These are phyloP conservation scores for Phlyctochytrium arcticum DNA, from an alignment of 192 early-diverging fungal species.

Conservation along the genomic window DNA sequence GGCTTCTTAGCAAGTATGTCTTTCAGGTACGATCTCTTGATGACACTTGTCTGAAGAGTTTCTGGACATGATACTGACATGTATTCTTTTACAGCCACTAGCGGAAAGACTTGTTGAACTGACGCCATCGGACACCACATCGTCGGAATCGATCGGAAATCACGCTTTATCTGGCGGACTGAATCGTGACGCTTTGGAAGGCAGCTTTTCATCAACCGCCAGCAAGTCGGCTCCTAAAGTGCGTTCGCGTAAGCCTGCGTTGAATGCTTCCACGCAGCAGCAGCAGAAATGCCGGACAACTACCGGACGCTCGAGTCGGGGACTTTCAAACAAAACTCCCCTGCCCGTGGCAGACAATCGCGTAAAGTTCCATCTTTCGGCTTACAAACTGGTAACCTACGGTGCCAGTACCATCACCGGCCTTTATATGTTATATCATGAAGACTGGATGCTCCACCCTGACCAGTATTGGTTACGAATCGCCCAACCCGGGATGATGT, in stretches of 20 bases:
- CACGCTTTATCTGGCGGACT: neutral
- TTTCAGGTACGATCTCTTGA: slow-evolving; percentile 3
- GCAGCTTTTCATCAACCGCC: slow-evolving; percentile 4
- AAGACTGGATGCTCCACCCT: slow-evolving; percentile 16
- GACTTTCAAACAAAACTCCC: neutral
- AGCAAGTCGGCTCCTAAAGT: neutral
- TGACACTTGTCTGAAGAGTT: neutral
- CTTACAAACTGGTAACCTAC: slow-evolving; percentile 18
- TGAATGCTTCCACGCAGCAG: neutral
- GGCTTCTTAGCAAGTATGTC: neutral
- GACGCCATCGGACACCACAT: too few species aligned
- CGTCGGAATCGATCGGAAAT: too few species aligned
- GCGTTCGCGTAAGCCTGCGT: neutral
- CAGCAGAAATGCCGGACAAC: too few species aligned
- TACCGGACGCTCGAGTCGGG: neutral
- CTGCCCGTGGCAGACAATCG: slow-evolving; percentile 8
- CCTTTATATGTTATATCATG: neutral
- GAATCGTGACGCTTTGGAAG: slow-evolving; percentile 1
- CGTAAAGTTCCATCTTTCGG: slow-evolving; percentile 12
- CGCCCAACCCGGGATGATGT: slow-evolving; percentile 8
- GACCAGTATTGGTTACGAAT: slow-evolving; percentile 1
- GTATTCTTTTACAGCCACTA: neutral
- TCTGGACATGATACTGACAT: neutral
- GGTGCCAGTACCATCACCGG: slow-evolving; percentile 13
- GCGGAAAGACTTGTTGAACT: neutral